These are phyloP conservation scores for Nephelium lappaceum DNA, from an alignment of 345 rosid genomes.

Conservation along the genomic window DNA sequence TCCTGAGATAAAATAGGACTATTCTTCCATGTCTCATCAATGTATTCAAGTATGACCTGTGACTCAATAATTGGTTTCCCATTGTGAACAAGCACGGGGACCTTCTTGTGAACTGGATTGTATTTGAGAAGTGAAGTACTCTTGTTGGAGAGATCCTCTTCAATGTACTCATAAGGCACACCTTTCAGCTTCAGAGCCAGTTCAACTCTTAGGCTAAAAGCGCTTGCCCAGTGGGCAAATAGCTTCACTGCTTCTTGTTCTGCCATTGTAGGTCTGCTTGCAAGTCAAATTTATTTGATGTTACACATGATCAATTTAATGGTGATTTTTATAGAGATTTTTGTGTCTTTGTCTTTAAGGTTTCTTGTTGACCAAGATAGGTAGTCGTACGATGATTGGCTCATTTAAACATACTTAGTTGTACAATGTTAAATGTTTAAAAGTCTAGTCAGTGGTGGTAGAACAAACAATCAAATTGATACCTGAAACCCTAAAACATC, in stretches of 20 bases:
- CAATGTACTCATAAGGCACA: conserved; percentile 36
- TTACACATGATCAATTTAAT: no score
- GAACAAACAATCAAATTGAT: no score
- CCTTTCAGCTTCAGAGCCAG: conserved; percentile 48
- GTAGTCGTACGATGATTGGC: neutral
- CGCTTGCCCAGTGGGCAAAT: conserved; percentile 39
- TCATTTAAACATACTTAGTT: neutral
- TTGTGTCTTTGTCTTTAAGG: neutral
- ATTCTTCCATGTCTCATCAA: conserved; percentile 45
- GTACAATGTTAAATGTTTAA: no score
- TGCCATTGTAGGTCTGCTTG: neutral
- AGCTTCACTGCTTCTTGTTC: conserved; percentile 33
- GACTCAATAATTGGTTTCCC: conserved; percentile 42
- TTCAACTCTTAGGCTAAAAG: conserved; percentile 39
- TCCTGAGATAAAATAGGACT: conserved; percentile 44
- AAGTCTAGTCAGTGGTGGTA: no score
- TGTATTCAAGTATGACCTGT: conserved; percentile 41
- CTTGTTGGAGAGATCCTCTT: conserved; percentile 39
- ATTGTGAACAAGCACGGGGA: conserved; percentile 50
- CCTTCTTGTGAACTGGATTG: conserved; percentile 44
- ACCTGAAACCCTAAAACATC: no score
- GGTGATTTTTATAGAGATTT: neutral
- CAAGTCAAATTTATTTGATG: neutral
- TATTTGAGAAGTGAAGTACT: conserved; percentile 41
- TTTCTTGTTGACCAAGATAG: neutral